Evolutionary conservation across 768 basidiomycete genomes (phyloP).

Genomic region (Leccinum longicurvipes): DNA sequence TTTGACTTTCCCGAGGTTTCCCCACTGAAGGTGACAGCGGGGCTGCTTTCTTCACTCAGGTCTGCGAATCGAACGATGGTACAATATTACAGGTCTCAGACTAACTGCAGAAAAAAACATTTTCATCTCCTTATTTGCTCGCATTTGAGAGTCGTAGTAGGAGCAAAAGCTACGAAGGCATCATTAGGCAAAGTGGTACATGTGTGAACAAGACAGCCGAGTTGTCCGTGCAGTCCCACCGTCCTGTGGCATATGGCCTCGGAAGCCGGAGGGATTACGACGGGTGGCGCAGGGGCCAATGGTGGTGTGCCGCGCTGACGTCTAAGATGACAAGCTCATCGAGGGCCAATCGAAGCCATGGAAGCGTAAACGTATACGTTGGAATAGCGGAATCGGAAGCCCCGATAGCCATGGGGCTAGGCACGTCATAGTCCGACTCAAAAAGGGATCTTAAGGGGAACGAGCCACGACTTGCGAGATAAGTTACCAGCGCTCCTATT

Average conservation of each 20-base stretch:
- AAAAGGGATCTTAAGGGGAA: slow-evolving; percentile 18
- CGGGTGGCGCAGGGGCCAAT: slow-evolving; percentile 9
- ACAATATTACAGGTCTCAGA: background rate
- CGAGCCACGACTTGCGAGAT: slow-evolving; percentile 6
- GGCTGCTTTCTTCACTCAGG: background rate
- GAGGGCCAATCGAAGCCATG: slow-evolving; percentile 22
- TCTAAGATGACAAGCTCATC: slow-evolving; percentile 10
- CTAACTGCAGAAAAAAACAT: background rate
- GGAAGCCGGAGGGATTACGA: slow-evolving; percentile 9
- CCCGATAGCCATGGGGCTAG: slow-evolving; percentile 28
- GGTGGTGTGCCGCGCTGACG: slow-evolving; percentile 2
- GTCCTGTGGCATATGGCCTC: slow-evolving; percentile 6
- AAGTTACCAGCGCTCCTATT: slow-evolving; percentile 11
- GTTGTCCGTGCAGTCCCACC: slow-evolving; percentile 1
- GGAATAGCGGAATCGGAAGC: slow-evolving; percentile 27
- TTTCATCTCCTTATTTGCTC: background rate
- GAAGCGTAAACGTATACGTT: slow-evolving; percentile 10
- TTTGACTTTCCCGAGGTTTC: slow-evolving; percentile 2
- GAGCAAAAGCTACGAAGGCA: background rate
- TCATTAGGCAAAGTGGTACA: background rate
- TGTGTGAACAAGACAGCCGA: slow-evolving; percentile 1
- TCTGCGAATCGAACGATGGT: background rate
- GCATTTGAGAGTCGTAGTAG: background rate
- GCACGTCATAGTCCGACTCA: slow-evolving; percentile 14
- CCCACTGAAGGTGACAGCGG: slow-evolving; percentile 8